Base-by-base conservation (phyloP, 768 basidiomycete genomes). In the Fistulinella prunicolor region DNA sequence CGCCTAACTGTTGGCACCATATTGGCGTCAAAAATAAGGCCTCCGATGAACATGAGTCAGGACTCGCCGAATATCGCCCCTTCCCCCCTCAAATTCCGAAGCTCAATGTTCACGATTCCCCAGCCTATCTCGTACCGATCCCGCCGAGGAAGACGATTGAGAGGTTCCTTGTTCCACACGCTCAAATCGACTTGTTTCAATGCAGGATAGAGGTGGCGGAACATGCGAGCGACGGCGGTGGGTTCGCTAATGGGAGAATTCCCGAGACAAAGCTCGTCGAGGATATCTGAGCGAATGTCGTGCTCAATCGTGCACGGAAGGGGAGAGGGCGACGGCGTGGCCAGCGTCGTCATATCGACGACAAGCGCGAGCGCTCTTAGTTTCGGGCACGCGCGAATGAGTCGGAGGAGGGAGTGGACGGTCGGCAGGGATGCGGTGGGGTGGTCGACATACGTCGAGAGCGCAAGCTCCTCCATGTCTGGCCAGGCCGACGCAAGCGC, bases 341-440 rank as follows among this genome's bases (percentile, higher is more conserved):
- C 0, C n/a, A 37, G 6, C 9, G n/a, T 26, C 5, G 51, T 59
- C 17, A 49, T 36, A 36, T 63, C 61, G 2, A 66, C n/a, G 35
- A 66, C 64, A 24, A 63, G 58, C 4, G 64, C 38, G 42, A 63
- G 55, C 2, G 43, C 20, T 3, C 24, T 42, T 3, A 66, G 42
- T 24, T 41, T 32, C 0, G 58, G 53, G 21, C 58, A 63, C 1
- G 48, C 19, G 9, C 32, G 47, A 9, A 34, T 32, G 1, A 66
- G 54, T 10, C 3, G 17, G 42, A 51, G 2, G 26, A 66, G 50
- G 0, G 58, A 54, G 12, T 28, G 51, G 9, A 61, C 23, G 1
- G 64, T 66, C 0, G 64, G 64, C 1, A 63, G 37, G 26, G 61
- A 42, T 3, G 51, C 53, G 2, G 21, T 3, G 5, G 50, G 47